phyloP scores from a whole-genome alignment of 495 filamentous ascomycete species.

The Acidiella bohemica region DNA sequence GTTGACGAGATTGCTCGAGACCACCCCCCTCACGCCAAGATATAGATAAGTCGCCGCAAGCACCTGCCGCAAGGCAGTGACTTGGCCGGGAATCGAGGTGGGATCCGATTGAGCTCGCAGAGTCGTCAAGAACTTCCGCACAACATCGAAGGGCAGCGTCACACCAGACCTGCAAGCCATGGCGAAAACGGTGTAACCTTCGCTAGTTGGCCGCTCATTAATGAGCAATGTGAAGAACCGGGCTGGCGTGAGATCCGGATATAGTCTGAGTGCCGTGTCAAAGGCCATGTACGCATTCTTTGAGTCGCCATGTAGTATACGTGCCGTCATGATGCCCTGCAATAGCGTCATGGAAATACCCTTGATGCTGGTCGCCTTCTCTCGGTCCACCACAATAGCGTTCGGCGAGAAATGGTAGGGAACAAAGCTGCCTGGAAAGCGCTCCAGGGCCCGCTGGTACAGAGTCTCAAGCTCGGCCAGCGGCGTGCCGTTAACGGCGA shows the following conservation, averaged over 20 bases:
- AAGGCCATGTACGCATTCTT: slow-evolving; percentile 35
- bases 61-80: slow-evolving; percentile 3
- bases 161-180: slow-evolving; percentile 35
- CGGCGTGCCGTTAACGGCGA: slow-evolving; percentile 30
- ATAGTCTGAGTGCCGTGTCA: slow-evolving; percentile 34
- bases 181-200: slow-evolving; percentile 34
- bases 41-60: slow-evolving; percentile 10
- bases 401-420: slow-evolving; percentile 32
- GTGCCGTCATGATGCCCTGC: slow-evolving; percentile 37
- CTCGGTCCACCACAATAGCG: slow-evolving; percentile 26
- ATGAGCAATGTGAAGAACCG: slow-evolving; percentile 35
- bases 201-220: slow-evolving; percentile 31
- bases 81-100: neutral
- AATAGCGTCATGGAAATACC: slow-evolving; percentile 31
- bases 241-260: slow-evolving; percentile 28
- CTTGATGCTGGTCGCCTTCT: slow-evolving; percentile 18
- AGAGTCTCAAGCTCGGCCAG: slow-evolving; percentile 30
- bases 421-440: slow-evolving; percentile 29
- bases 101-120: slow-evolving; percentile 8
- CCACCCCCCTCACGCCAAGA: slow-evolving; percentile 3
- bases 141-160: slow-evolving; percentile 14
- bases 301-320: slow-evolving; percentile 33
- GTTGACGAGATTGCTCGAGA: slow-evolving; percentile 15
- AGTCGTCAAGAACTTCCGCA: slow-evolving; percentile 13
- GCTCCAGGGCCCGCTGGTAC: slow-evolving; percentile 30